Base-by-base conservation (phyloP, 179 eudicot genomes). In the Silene vulgaris region DNA sequence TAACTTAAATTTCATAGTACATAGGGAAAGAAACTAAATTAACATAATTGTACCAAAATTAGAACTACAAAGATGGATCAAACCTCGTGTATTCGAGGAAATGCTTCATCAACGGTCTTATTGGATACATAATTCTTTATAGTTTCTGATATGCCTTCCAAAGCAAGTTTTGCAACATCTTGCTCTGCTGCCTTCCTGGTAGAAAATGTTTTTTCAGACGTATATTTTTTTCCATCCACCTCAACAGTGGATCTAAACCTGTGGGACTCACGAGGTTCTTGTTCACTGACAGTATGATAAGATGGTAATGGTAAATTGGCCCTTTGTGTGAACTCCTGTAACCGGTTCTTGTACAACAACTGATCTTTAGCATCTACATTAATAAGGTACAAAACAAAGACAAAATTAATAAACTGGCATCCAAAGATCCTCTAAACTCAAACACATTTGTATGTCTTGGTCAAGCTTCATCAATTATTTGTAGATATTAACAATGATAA, bases 121-220 rank as follows among this genome's bases (percentile, higher is more conserved):
- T 74, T 74, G 8, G 69, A 8, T 29, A 82, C 32, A 29, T 77
- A 74, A 26, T 74, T 77, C 72, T 78, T 81, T 45, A 77, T 71
- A 65, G 77, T 87, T 71, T 72, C 67, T 0, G 69, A 35, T 63
- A 87, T 48, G 48, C 76, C 74, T 37, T 76, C 81, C 74, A 87
- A 76, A 8, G 93, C 96, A 71, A 81, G 7, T 61, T 74, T 85
- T 6, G 96, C 91, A 62, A 65, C 93, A 77, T 86, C 85, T 77
- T 86, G 87, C 48, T 90, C 93, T 1, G 96, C 93, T 17, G 82
- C 77, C 78, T 85, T 89, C 45, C 68, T 75, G 5, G 45, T 69
- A 12, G 83, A 3, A 66, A 65, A 86, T 54, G 87, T 43, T 43
- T 20, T 74, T 1, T 57, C 37, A 60, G 87, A 83, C 11, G 69